Base-by-base conservation (phyloP, 352 stramenopile species). In the Globisporangium parvum region DNA sequence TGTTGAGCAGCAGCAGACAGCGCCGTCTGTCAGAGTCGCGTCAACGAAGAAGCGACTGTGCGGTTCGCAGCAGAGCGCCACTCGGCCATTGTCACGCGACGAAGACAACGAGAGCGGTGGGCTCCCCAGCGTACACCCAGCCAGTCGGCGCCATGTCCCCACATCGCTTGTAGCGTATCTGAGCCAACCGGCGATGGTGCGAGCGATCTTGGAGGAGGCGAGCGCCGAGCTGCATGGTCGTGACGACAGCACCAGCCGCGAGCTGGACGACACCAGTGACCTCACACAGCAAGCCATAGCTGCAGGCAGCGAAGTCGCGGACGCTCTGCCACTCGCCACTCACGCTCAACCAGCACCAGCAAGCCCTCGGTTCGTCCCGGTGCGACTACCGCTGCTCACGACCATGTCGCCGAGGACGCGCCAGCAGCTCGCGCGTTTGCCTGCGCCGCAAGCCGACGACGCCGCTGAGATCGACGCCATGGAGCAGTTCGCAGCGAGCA, bases 361-460 rank as follows among this genome's bases (percentile, higher is more conserved):
- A 53, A 23, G 14, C 15, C 28, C n/a, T 14, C 47, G 6, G 11
- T n/a, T 11, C 21, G 52, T 40, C 6, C 3, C 47, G 10, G 10
- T 69, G 5, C 40, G 68, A 10, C 57, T 85, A 1, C 77, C 77
- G 14, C 35, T 86, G 12, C 54, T 88, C 21, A 73, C 55, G 37
- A 81, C 67, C 8, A 65, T 88, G 20, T 80, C 75, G 1, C 75
- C 77, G 17, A 55, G 73, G 50, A 85, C 71, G n/a, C 68, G 65
- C 33, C 61, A 69, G 21, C 63, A 61, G 6, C 60, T 88, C 12
- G 66, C 73, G 6, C 67, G 68, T 0, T 44, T 88, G 3, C 73
- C 77, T 2, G 55, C 73, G 23, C 64, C 70, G 21, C 71, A 40
- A 2, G 37, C 60, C 11, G 59, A 63, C 14, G 77, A 88, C 15